Evolutionary conservation across 495 filamentous ascomycete genomes (phyloP).

Genomic region (Podospora comata): DNA sequence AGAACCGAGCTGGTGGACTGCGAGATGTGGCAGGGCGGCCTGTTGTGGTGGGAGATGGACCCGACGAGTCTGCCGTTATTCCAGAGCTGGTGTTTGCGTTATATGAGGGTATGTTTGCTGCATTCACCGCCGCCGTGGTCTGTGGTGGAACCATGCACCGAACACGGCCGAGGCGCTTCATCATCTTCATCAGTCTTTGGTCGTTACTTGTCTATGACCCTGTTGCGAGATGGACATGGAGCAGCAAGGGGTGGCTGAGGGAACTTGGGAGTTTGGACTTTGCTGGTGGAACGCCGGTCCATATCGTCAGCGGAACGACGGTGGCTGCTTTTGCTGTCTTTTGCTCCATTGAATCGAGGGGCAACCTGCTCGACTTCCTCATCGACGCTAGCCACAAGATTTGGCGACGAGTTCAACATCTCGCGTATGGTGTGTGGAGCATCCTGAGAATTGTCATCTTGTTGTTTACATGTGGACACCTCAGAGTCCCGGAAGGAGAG

Average conservation of each 20-base stretch:
- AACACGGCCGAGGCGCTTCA: slow-evolving; percentile 17
- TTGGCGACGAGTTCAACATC: background rate
- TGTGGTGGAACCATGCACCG: slow-evolving; percentile 23
- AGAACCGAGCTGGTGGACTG: slow-evolving; percentile 12
- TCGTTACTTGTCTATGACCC: slow-evolving; percentile 78
- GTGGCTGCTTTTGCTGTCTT: slow-evolving; percentile 79
- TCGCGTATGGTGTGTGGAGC: slow-evolving; percentile 13
- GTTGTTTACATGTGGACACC: slow-evolving; percentile 1
- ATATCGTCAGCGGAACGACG: slow-evolving; percentile 75
- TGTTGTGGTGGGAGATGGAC: slow-evolving; percentile 13
- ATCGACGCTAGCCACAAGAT: background rate
- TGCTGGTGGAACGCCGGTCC: slow-evolving; percentile 80
- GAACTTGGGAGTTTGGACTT: slow-evolving; percentile 74
- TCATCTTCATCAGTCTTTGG: slow-evolving; percentile 87
- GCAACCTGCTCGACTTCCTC: slow-evolving; percentile 3
- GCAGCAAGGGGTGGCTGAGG: slow-evolving; percentile 69
- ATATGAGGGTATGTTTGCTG: slow-evolving; percentile 25
- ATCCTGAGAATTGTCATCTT: slow-evolving; percentile 5
- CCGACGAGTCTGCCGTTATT: slow-evolving; percentile 11
- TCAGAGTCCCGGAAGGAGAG: slow-evolving; percentile 68
- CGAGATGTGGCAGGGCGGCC: slow-evolving; percentile 15
- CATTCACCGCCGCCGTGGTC: slow-evolving; percentile 21
- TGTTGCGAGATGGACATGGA: slow-evolving; percentile 90
- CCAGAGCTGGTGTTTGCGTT: slow-evolving; percentile 21
- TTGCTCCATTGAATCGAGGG: slow-evolving; percentile 19